These are phyloP conservation scores for Rhododendron vialii DNA, from an alignment of 148 eudicot species.

Conservation along the genomic window DNA sequence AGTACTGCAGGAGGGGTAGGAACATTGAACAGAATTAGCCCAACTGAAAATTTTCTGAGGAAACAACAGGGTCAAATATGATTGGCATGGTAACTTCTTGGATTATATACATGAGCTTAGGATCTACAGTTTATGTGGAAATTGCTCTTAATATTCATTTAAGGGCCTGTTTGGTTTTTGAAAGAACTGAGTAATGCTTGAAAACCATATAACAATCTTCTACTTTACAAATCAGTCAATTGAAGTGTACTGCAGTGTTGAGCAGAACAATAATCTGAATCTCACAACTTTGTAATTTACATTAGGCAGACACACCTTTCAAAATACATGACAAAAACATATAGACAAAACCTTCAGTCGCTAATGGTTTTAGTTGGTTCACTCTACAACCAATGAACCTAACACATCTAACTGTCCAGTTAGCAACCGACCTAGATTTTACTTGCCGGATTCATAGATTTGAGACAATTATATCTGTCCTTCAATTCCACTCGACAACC, in stretches of 20 bases:
- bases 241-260: not conserved
- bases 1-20: not conserved
- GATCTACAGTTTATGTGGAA: not conserved
- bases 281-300: not conserved
- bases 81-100: not conserved
- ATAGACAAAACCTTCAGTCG: not conserved
- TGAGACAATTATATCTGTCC: no score
- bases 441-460: no score
- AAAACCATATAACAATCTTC: not conserved
- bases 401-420: no score
- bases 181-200: not conserved
- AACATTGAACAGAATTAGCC: not conserved
- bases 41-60: not conserved
- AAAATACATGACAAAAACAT: not conserved
- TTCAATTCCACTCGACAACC: no score
- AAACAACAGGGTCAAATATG: not conserved
- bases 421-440: no score
- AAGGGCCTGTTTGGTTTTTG: not conserved
- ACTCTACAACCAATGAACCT: no score
- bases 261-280: not conserved
- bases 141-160: not conserved
- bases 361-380: no score
- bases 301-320: not conserved
- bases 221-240: not conserved
- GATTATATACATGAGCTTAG: not conserved